Evolutionary conservation across 1,284 basidiomycete species (phyloP), one percentile per base, ranked within the genome.

Genomic region (Sanghuangporus weigelae): DNA sequence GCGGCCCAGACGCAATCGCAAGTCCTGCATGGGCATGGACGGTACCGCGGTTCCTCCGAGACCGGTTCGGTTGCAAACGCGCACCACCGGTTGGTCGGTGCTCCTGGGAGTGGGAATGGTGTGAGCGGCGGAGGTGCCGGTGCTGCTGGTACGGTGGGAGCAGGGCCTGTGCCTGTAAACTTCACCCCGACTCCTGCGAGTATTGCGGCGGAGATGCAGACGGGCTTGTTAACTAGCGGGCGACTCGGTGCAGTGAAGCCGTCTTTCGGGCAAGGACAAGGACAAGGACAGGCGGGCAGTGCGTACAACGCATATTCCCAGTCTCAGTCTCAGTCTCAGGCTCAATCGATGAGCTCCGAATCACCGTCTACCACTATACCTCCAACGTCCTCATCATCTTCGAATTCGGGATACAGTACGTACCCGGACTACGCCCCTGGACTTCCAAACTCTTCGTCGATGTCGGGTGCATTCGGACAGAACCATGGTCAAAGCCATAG

Each of bases 131-230:
- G 26, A 31, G 23, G 35, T 12, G 35, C 54, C 5, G 8, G 26
- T 19, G 54, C 31, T 23, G 26, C 7, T 8, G n/a, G n/a, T 3
- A 21, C 39, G 21, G 11, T 7, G 16, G 40, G 40, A 23, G 57
- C 39, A 26, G 57, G 57, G 26, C 23, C 19, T 0, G 53, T 5
- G 16, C 16, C 26, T 26, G 53, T 54, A 35, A 36, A n/a, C 16
- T 63, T 63, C 21, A 64, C 63, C n/a, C 58, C 63, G 12, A 64
- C 63, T 3, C 62, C 62, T 40, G 62, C 62, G 38, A 59, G 57
- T 38, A 7, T 63, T 7, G 62, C 62, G n/a, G 62, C 62, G 12
- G 57, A 63, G 56, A 63, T 63, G 62, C 62, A 63, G 5, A 40
- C 57, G 23, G 44, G 40, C 6, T 39, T 60, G 57, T 46, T 54